Base-by-base conservation (phyloP, 768 basidiomycete genomes). In the Mycena vitilis region DNA sequence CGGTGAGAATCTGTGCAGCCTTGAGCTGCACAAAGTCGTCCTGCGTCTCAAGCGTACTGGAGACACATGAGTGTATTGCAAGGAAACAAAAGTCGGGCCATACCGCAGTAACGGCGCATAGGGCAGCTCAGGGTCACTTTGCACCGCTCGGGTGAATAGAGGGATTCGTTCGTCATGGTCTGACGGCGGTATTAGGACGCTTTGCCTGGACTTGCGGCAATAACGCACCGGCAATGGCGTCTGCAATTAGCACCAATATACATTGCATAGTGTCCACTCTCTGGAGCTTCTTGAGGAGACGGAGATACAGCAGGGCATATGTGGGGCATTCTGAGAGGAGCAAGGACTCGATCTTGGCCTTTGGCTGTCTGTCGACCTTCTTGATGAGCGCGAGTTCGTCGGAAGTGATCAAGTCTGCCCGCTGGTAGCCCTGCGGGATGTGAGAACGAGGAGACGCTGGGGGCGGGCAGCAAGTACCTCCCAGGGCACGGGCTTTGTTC, bases 1-100 rank as follows among this genome's bases (percentile, higher is more conserved):
- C 86, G 1, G 96, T 95, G 52, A 98, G 82, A 70, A 99, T 92
- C 75, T 97, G 93, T 0, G 92, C 86, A 13, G 92, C 85, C 76
- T 96, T 98, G 65, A 98, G 85, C 75, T 96, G 95, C n/a, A 95
- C 91, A 72, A 98, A 98, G 76, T 99, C 96, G 77, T 99, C 98
- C 72, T 91, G 91, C 15, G 91, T 88, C 45, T 94, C 91, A 54
- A 98, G 82, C 40, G 91, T 89, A 73, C 95, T 97, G 71, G 34
- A 61, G 44, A 34, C 38, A 63, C 54, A 34, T 75, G 25, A 78
- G 69, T n/a, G 53, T 30, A 58, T 25, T 13, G 51, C 12, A 25
- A 40, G 5, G 18, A 40, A 25, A n/a, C 13, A 20, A 2, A 30
- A 49, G 36, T 47, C 23, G 16, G 53, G 25, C 42, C 77, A 56